phyloP scores from a whole-genome alignment of 2,329 filamentous ascomycete genomes.

The Xylaria digitata region DNA sequence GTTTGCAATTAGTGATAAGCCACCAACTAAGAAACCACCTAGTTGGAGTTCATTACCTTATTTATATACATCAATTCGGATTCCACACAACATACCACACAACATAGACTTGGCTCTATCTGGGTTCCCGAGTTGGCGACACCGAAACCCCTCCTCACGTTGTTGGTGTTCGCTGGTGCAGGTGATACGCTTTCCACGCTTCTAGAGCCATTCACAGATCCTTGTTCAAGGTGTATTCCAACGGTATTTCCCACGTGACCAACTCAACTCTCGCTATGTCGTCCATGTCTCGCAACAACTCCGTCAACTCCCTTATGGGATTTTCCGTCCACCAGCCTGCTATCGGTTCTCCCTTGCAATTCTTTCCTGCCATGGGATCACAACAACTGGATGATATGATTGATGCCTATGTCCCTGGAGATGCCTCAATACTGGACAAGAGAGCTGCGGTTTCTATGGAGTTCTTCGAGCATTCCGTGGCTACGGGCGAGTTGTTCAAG shows the following conservation, averaged over 20 bases:
- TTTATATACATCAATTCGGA: constrained; percentile 11
- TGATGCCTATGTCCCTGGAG: constrained; percentile 66
- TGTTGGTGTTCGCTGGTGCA: constrained; percentile 38
- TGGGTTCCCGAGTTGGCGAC: constrained; percentile 39
- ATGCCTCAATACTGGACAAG: constrained; percentile 67
- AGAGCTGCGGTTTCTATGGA: constrained; percentile 67
- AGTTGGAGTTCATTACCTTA: constrained; percentile 1
- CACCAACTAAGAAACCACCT: constrained; percentile 10
- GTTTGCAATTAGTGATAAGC: constrained; percentile 1
- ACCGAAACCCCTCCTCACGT: constrained; percentile 11
- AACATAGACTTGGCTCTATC: background rate
- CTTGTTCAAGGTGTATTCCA: constrained; percentile 39
- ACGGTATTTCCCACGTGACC: constrained; percentile 26
- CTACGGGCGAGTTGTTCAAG: constrained; percentile 69
- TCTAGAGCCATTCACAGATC: constrained; percentile 17
- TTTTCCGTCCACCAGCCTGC: constrained; percentile 71
- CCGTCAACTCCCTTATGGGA: constrained; percentile 55
- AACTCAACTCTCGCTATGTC: constrained; percentile 46
- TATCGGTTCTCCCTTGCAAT: constrained; percentile 68
- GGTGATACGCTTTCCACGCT: constrained; percentile 29
- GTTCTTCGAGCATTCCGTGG: constrained; percentile 65
- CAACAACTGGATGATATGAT: constrained; percentile 71
- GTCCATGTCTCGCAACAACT: constrained; percentile 53
- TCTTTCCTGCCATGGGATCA: constrained; percentile 73
- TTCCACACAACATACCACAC: constrained; percentile 1